Evolutionary conservation across 73 alveolate genomes (phyloP), one percentile per base, ranked within the genome.

Genomic region (Breviolum minutum): DNA sequence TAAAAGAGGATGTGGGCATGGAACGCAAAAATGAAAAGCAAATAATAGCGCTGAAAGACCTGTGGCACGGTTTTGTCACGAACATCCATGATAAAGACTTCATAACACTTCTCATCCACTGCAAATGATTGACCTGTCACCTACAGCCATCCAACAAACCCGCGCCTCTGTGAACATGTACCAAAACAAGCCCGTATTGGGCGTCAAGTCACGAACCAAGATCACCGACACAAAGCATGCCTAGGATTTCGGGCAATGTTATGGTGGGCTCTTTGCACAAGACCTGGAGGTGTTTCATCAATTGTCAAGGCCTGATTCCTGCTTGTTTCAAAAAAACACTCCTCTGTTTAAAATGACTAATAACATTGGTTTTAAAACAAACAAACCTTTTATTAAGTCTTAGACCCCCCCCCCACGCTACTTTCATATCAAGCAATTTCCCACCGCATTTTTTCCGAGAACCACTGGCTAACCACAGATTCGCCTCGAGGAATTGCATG

Each of bases 121-220:
- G 54, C 54, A 40, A 40, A 40, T 40, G 54, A 40, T 40, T 40
- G 54, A 40, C 54, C 54, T 40, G 54, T 40, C 54, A 40, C 54
- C 54, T 40, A 40, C 54, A 40, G 0, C 54, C 54, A n/a, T n/a
- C n/a, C n/a, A n/a, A n/a, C 54, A 40, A 40, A 40, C 81, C 86
- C 19, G 48, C 9, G 95, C 95, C 97, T 94, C 99, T 2, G 85
- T 94, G 84, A 94, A 94, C 68, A 94, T 63, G 93, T 94, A 94
- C 99, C 99, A 94, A 86, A 94, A 94, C 68, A 94, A 63, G 29
- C 99, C 99, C 29, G 93, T 80, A 62, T 94, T 94, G 62, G 99
- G 99, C 63, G 99, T 94, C 94, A 94, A 62, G 85, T 94, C 99
- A 6, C 93, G 99, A 12, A 94, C 80, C 30, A 71, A 68, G 60